Conservation (phyloP, 1,284 basidiomycete species). For the Rhodotorula sp. region DNA sequence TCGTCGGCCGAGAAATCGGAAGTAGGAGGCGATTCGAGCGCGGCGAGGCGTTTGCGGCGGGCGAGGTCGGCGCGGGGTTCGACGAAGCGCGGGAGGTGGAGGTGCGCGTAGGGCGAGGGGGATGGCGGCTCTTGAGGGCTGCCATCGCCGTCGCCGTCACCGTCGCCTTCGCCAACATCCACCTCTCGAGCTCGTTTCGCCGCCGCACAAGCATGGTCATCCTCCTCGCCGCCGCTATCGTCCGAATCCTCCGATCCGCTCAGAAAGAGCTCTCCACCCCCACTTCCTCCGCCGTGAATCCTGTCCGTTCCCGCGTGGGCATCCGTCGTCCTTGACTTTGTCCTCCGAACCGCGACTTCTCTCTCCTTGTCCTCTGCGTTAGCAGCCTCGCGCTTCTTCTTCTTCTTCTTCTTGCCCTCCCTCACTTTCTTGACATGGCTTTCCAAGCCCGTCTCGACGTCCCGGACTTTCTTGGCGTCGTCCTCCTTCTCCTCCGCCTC, state of each 20-base stretch:
- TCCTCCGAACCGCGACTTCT: not conserved
- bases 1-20: constrained; percentile 21
- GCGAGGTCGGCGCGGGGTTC: constrained; percentile 19
- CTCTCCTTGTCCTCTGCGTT: not conserved
- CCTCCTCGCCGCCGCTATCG: no score
- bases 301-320: not conserved
- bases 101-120: constrained; percentile 3
- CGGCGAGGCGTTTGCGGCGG: constrained; percentile 1
- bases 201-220: not conserved
- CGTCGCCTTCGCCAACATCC: not conserved
- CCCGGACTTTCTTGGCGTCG: not conserved
- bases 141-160: not conserved
- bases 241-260: not conserved
- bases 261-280: not conserved
- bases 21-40: constrained; percentile 14
- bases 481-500: not conserved
- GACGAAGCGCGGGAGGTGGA: constrained; percentile 10
- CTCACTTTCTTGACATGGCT: not conserved
- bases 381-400: not conserved
- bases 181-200: not conserved
- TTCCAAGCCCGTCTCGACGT: not conserved
- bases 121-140: not conserved
- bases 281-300: not conserved
- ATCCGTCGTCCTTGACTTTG: not conserved
- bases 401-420: not conserved